Percentiles rank a stretch among this genome's conserved stretches.
phyloP scores from a whole-genome alignment of 805 yeast genomes.

The Yamadazyma endophytica region DNA sequence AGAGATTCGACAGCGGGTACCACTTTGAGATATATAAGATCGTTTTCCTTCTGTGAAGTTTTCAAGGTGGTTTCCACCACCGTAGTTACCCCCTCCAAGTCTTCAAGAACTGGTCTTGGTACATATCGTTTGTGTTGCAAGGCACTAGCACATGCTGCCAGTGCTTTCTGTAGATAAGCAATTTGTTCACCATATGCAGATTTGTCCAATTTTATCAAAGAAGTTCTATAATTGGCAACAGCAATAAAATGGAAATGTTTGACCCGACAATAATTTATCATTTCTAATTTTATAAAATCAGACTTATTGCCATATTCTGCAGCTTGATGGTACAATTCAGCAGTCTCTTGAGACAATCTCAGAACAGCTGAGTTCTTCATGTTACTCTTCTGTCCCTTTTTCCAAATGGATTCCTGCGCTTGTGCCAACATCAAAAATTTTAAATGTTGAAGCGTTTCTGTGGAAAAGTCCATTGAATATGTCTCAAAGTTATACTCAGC shows the following conservation, averaged over 20 bases:
- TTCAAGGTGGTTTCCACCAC: conserved; percentile 43
- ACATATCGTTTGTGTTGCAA: conserved; percentile 39
- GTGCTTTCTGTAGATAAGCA: conserved; percentile 48
- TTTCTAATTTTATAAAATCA: conserved; percentile 49
- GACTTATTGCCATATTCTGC: conserved; percentile 37
- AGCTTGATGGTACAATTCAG: conserved; percentile 51
- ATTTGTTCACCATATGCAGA: conserved; percentile 72
- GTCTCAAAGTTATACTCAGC: conserved; percentile 1
- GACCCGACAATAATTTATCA: conserved; percentile 57
- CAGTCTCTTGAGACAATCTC: conserved; percentile 59
- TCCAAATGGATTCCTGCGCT: conserved; percentile 87
- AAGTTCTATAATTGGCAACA: conserved; percentile 63
- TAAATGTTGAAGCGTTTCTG: conserved; percentile 48
- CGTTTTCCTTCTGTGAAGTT: conserved; percentile 73
- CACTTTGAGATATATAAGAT: conserved; percentile 65
- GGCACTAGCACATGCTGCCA: conserved; percentile 32
- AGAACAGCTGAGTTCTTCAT: conserved; percentile 60
- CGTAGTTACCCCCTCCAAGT: conserved; percentile 45
- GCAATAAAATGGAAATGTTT: conserved; percentile 67
- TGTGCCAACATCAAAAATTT: conserved; percentile 64
- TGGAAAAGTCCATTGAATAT: conserved; percentile 30
- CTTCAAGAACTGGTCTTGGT: conserved; percentile 42
- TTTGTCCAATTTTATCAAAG: conserved; percentile 44
- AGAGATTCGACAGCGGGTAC: conserved; percentile 48
- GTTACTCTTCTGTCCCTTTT: conserved; percentile 49